Percentiles rank a stretch among this genome's conserved stretches.
phyloP scores from a whole-genome alignment of 495 filamentous ascomycete species.

The Aspergillus steynii region DNA sequence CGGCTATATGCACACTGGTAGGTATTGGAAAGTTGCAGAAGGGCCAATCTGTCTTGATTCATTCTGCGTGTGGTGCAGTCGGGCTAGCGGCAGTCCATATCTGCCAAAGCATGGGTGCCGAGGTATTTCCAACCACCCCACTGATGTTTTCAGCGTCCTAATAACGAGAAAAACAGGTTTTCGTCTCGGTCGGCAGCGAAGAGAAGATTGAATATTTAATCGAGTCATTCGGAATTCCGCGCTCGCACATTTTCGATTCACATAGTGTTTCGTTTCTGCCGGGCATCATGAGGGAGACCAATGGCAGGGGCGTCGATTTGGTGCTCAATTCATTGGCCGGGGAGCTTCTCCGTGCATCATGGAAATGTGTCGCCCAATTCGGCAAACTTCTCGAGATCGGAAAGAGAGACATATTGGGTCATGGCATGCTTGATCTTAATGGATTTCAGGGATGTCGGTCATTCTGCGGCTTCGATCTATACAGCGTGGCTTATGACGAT shows the following conservation, averaged over 20 bases:
- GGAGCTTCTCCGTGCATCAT: conserved; percentile 42
- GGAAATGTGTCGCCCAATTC: conserved; percentile 50
- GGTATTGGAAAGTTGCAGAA: conserved; percentile 14
- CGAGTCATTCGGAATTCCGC: conserved; percentile 29
- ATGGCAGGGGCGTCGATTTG: conserved; percentile 46
- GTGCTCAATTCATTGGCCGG: conserved; percentile 49
- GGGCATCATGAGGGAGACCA: conserved; percentile 43
- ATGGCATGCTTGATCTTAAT: conserved; percentile 24
- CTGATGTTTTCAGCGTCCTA: not conserved
- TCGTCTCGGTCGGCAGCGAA: conserved; percentile 40
- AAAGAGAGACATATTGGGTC: conserved; percentile 17
- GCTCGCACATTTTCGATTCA: conserved; percentile 49
- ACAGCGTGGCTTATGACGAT: not conserved
- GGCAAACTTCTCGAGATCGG: conserved; percentile 51
- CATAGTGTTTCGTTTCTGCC: conserved; percentile 42
- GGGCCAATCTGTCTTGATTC: conserved; percentile 27
- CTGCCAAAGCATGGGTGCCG: conserved; percentile 6
- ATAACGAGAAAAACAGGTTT: conserved; percentile 24
- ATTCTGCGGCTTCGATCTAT: conserved; percentile 11
- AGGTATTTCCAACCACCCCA: not conserved
- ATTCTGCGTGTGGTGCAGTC: conserved; percentile 25
- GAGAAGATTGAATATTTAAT: conserved; percentile 39
- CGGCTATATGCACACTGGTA: conserved; percentile 20
- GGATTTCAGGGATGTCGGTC: conserved; percentile 32
- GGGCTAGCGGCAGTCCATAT: conserved; percentile 14